Percentiles rank a stretch among this genome's conserved stretches.
These are phyloP conservation scores for Theileria luwenshuni DNA, from an alignment of 169 alveolate species.

Conservation along the genomic window DNA sequence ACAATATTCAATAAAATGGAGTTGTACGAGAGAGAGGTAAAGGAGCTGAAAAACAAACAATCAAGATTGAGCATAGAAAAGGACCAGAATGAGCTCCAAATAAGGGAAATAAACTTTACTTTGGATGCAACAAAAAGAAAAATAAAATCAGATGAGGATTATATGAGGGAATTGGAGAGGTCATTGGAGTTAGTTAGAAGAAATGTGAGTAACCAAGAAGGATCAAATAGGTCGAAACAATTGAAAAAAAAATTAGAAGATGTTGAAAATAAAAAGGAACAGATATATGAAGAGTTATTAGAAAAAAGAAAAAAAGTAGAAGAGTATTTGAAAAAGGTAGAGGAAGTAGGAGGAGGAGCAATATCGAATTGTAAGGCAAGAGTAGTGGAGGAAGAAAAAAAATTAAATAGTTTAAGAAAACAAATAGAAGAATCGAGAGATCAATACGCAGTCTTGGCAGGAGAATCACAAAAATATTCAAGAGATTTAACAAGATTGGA, in stretches of 20 bases:
- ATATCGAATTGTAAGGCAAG: conserved; percentile 55
- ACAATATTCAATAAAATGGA: conserved; percentile 37
- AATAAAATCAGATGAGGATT: conserved; percentile 39
- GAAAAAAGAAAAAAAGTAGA: conserved; percentile 34
- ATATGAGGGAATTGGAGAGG: conserved; percentile 52
- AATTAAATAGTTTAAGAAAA: conserved; percentile 44
- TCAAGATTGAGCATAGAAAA: conserved; percentile 43
- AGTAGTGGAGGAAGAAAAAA: conserved; percentile 51
- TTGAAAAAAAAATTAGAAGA: conserved; percentile 22
- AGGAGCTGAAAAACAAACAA: conserved; percentile 43
- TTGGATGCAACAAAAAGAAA: conserved; percentile 51
- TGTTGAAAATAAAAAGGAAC: background rate
- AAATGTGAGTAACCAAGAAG: conserved; percentile 7
- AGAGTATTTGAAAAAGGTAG: conserved; percentile 27
- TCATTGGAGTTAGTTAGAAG: conserved; percentile 52
- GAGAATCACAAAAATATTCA: conserved; percentile 71
- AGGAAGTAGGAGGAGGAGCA: conserved; percentile 75
- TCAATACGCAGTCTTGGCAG: conserved; percentile 66
- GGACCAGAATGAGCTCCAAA: conserved; percentile 49
- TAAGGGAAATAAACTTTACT: conserved; percentile 46
- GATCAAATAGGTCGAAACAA: background rate
- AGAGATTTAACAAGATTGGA: conserved; percentile 65
- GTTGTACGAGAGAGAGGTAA: conserved; percentile 44
- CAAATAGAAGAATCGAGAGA: conserved; percentile 59
- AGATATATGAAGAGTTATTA: background rate